These are phyloP conservation scores for Tephrocybe sp. DNA, from an alignment of 768 basidiomycete genomes.

Conservation along the genomic window DNA sequence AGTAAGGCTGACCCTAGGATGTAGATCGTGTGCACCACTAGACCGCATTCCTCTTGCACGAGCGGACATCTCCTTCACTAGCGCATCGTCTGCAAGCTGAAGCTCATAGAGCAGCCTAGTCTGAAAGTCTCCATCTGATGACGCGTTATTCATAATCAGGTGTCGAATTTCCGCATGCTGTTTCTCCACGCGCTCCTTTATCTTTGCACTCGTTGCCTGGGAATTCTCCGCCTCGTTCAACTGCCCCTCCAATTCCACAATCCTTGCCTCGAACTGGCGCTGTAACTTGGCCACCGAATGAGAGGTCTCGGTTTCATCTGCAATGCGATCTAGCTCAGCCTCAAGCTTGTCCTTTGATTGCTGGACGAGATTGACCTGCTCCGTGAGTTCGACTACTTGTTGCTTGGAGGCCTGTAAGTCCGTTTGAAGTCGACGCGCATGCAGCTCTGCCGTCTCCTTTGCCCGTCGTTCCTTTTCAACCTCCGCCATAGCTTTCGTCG, in stretches of 20 bases:
- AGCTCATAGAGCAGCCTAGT: constrained; percentile 61
- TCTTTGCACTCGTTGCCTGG: constrained; percentile 46
- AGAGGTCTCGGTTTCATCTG: constrained; percentile 52
- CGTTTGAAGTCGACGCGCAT: constrained; percentile 54
- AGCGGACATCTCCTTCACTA: constrained; percentile 47
- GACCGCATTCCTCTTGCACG: constrained; percentile 32
- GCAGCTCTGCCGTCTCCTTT: constrained; percentile 64
- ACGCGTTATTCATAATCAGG: constrained; percentile 54
- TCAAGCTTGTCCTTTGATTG: constrained; percentile 67
- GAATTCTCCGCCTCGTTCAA: constrained; percentile 55
- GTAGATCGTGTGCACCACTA: constrained; percentile 32
- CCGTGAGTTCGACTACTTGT: constrained; percentile 53
- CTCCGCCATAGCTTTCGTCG: constrained; percentile 50
- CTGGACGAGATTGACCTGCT: constrained; percentile 50
- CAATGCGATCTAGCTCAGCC: constrained; percentile 61
- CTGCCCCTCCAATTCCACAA: constrained; percentile 59
- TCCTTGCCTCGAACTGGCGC: constrained; percentile 60
- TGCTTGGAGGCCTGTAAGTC: constrained; percentile 56
- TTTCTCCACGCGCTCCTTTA: constrained; percentile 59
- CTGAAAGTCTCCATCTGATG: constrained; percentile 61
- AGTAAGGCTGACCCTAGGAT: constrained; percentile 40
- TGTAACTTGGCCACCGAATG: constrained; percentile 57
- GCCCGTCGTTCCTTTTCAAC: constrained; percentile 66
- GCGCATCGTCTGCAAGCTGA: constrained; percentile 54
- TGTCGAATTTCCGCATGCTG: constrained; percentile 73